These are phyloP conservation scores for Entophlyctis luteolus DNA, from an alignment of 192 early-diverging fungal species.

Conservation along the genomic window DNA sequence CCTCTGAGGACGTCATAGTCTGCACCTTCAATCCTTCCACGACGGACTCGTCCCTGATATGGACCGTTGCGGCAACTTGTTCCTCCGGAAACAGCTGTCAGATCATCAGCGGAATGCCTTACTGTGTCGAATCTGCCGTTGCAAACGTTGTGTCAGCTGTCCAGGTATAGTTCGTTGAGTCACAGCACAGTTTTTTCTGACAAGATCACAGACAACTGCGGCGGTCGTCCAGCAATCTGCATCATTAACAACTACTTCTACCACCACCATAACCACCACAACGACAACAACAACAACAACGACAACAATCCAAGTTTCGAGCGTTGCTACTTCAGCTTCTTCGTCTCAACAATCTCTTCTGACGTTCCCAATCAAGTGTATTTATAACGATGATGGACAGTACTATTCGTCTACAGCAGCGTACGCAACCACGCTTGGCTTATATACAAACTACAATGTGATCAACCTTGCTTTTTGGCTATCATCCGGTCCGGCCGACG, in stretches of 20 bases:
- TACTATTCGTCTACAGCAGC: conserved; percentile 5
- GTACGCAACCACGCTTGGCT: conserved; percentile 28
- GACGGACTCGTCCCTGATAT: too few relatives aligned
- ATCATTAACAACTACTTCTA: background rate
- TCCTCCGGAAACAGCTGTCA: too few relatives aligned
- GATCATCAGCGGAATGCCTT: too few relatives aligned
- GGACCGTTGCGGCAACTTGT: too few relatives aligned
- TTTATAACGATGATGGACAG: conserved; percentile 35
- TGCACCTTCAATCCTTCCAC: too few relatives aligned
- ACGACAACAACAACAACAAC: background rate
- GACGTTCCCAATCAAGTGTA: conserved; percentile 26
- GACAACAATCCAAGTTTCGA: background rate
- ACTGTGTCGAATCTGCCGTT: too few relatives aligned
- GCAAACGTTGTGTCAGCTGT: too few relatives aligned
- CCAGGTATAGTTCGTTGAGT: too few relatives aligned
- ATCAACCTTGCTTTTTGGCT: conserved; percentile 40
- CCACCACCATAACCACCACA: background rate
- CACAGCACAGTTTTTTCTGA: too few relatives aligned
- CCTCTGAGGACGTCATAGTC: too few relatives aligned
- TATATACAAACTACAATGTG: conserved; percentile 32
- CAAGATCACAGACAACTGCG: too few relatives aligned
- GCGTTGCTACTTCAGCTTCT: background rate
- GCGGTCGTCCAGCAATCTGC: too few relatives aligned
- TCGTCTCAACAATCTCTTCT: background rate
- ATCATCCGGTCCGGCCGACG: conserved; percentile 24